Base-by-base conservation (phyloP, 1,284 basidiomycete species). In the Tetrapyrgos nigripes region DNA sequence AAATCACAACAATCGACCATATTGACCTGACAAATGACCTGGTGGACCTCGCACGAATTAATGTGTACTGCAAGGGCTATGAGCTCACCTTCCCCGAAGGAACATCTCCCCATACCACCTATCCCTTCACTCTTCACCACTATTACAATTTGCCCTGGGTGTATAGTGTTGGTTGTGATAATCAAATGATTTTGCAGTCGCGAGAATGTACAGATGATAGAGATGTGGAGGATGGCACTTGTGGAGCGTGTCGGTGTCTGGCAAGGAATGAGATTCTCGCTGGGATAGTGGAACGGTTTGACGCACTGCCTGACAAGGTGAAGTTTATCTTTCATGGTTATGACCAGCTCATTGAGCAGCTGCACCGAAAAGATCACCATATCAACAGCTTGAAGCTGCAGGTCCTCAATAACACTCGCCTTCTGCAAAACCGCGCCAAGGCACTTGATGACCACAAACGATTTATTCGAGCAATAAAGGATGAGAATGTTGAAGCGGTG, bases 331-430 rank as follows among this genome's bases (percentile, higher is more conserved):
- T 57, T 33, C 54, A 63, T 46, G 46, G 58, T 19, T 59, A 59
- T 24, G 53, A 50, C 23, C 49, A 51, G 11, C 53, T 65, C 8
- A 23, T 50, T 5, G 54, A 66, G 10, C 37, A 68, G 4, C 53
- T 67, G 1, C 58, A 53, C 4, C 46, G 52, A 10, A 66, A 66
- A 24, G 46, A 48, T 26, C 46, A 17, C 4, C 46, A 57, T 66
- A 62, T 19, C 24, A 26, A 37, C 51, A 58, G 33, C 62, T 66
- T 26, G 57, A 66, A 59, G 11, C 57, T 69, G 3, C 59, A 52
- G 9, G 60, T 64, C 3, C 43, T 70, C 13, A 70, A 72, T 56
- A 65, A 69, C 29, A 64, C 66, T 1, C 53, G 53, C 26, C 63
- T 59, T 10, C 50, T 72, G 1, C 51, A 65, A 24, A 43, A n/a